Evolutionary conservation across 441 rosid genomes (phyloP).

Genomic region (Rhodomyrtus psidioides): DNA sequence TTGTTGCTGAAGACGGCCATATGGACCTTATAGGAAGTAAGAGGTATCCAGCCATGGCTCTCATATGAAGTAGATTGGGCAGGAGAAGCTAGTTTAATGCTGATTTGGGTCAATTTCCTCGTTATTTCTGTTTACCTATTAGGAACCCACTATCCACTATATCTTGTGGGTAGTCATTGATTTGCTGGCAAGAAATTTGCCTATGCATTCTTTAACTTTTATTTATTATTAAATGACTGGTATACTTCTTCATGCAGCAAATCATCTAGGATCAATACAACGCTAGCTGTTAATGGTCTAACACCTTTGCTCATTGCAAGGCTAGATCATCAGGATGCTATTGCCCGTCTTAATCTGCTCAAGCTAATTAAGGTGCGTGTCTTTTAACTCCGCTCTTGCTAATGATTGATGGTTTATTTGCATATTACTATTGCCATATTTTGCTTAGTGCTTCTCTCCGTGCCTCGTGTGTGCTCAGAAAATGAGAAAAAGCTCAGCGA

Average conservation of each 20-base stretch:
- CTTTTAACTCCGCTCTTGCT: neutral
- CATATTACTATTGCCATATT: neutral
- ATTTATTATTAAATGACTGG: neutral
- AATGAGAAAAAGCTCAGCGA: neutral
- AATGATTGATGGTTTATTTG: neutral
- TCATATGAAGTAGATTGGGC: neutral
- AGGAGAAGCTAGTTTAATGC: neutral
- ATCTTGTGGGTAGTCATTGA: neutral
- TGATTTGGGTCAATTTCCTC: neutral
- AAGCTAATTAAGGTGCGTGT: slow-evolving; percentile 76
- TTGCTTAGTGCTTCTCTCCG: neutral
- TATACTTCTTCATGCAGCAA: slow-evolving; percentile 47
- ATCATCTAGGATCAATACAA: slow-evolving; percentile 83
- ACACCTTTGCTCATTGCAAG: slow-evolving; percentile 83
- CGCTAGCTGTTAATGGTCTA: slow-evolving; percentile 91
- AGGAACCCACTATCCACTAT: neutral
- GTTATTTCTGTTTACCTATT: neutral
- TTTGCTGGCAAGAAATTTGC: neutral
- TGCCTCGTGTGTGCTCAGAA: neutral
- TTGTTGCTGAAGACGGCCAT: neutral
- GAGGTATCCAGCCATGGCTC: neutral
- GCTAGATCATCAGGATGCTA: slow-evolving; percentile 95
- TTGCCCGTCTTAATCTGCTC: slow-evolving; percentile 91
- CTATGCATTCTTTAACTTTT: neutral
- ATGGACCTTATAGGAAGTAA: neutral